Percentiles rank a stretch among this genome's conserved stretches.
Evolutionary conservation across 2,329 filamentous ascomycete genomes (phyloP).

Genomic region (Trichoderma koningii): DNA sequence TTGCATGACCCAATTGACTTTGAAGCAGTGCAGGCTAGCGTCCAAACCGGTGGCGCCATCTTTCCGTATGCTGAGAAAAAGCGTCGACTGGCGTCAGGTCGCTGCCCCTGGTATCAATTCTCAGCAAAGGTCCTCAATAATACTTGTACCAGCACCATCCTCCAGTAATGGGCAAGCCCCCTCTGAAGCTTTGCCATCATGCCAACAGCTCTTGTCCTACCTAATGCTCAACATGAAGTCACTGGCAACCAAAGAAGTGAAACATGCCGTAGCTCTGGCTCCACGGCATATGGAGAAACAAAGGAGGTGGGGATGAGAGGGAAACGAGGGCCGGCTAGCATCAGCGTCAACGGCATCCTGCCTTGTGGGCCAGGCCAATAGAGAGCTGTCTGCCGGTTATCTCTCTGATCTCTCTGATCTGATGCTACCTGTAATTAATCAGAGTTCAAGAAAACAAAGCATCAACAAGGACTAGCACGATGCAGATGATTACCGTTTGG

Average conservation of each 20-base stretch:
- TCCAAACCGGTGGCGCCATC: constrained; percentile 7
- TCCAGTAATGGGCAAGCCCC: too few relatives aligned
- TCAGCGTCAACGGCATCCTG: constrained; percentile 11
- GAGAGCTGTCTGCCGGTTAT: constrained; percentile 5
- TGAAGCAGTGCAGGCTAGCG: constrained; percentile 14
- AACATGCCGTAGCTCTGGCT: constrained; percentile 21
- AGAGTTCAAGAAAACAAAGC: constrained; percentile 1
- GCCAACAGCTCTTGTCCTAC: not conserved
- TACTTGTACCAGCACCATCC: too few relatives aligned
- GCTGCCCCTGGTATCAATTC: not conserved
- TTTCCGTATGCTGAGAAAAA: not conserved
- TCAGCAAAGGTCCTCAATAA: not conserved
- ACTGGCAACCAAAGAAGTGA: constrained; percentile 7
- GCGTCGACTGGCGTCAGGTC: not conserved
- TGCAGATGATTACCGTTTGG: constrained; percentile 13
- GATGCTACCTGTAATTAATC: constrained; percentile 5
- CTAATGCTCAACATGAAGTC: not conserved
- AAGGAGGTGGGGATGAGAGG: constrained; percentile 12
- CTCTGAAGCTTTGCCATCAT: too few relatives aligned
- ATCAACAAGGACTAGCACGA: not conserved
- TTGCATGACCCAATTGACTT: constrained; percentile 13
- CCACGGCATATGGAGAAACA: constrained; percentile 15
- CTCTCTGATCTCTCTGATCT: constrained; percentile 15
- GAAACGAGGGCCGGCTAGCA: constrained; percentile 11
- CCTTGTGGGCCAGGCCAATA: constrained; percentile 2